Base-by-base conservation (phyloP, 2,329 filamentous ascomycete genomes). In the Neurospora crassa region DNA sequence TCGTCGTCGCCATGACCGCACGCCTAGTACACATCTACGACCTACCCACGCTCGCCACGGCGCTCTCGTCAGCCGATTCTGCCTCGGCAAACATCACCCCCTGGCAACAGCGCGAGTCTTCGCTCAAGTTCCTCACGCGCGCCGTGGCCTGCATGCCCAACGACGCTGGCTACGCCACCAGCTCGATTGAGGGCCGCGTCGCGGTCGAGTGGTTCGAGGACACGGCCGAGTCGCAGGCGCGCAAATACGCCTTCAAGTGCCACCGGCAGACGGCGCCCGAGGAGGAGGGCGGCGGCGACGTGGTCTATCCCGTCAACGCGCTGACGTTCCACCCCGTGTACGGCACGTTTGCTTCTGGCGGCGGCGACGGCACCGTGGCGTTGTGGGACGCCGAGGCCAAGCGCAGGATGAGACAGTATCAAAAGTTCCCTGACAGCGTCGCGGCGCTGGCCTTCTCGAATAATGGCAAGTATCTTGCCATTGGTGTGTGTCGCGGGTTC, bases 221-320 rank as follows among this genome's bases (percentile, higher is more conserved):
- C 18, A 92, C 90, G 5, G 85, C 89, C 59, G 92, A 95, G 80
- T 94, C 92, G 4, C 94, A 98, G 82, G 91, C 92, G 47, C 89
- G 94, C 75, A 98, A 97, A 81, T 99, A 98, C 80, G 96, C 96
- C 16, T 99, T 99, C 88, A 99, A 99, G 82, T 99, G 96, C 82
- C 96, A 99, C 82, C 89, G 96, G 5, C 93, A 97, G 80, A 86
- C 89, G 1, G 86, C 85, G 11, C 82, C 88, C 1, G 86, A 90
- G 53, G 85, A 86, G 11, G 87, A 87, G 70, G 86, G 87, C 63
- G 89, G 89, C 68, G 89, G 86, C 40, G 94, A 97, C 77, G 87
- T 97, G 5, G 93, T 97, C 3, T 97, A 94, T 78, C 94, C 94
- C 0, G 94, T 97, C 75, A 96, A 97, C 78, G 91, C 94, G 2